Conservation (phyloP, 176 grass and related monocot species). For the Aegilops umbellulata region DNA sequence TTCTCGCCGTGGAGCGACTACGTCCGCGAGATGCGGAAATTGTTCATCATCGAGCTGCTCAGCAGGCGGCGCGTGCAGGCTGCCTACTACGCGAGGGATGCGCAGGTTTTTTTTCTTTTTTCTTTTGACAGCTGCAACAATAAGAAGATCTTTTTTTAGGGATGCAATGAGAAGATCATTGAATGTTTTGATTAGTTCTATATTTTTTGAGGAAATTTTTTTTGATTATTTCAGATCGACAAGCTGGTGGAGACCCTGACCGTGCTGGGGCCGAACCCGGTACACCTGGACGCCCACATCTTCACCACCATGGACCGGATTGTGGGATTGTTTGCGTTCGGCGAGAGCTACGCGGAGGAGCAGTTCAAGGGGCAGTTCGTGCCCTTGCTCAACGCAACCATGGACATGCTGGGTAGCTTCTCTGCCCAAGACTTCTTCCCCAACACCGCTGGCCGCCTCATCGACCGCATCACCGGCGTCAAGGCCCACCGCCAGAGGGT, state of each 20-base stretch:
- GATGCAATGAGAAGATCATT: too few relatives aligned
- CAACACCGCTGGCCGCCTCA: background rate
- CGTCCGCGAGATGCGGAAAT: slow-evolving; percentile 70
- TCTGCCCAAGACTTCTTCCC: slow-evolving; percentile 22
- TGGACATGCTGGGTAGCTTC: slow-evolving; percentile 2
- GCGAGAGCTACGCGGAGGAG: background rate
- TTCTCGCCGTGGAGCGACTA: slow-evolving; percentile 80
- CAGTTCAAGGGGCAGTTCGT: background rate
- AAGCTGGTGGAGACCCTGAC: background rate
- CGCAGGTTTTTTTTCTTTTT: background rate
- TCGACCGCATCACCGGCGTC: background rate
- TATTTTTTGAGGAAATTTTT: too few relatives aligned
- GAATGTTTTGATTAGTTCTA: too few relatives aligned
- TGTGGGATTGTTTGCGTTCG: slow-evolving; percentile 16
- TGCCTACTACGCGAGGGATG: slow-evolving; percentile 33
- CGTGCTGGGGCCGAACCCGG: background rate
- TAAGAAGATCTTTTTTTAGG: too few relatives aligned
- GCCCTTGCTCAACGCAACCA: background rate
- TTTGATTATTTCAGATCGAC: background rate
- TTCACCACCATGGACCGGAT: background rate
- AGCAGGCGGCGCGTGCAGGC: slow-evolving; percentile 44
- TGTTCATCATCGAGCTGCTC: slow-evolving; percentile 84
- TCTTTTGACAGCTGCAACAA: too few relatives aligned
- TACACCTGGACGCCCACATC: background rate
- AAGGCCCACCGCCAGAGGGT: background rate